Conservation (phyloP, 2,329 filamentous ascomycete species). For the Neoarthrinium moseri region DNA sequence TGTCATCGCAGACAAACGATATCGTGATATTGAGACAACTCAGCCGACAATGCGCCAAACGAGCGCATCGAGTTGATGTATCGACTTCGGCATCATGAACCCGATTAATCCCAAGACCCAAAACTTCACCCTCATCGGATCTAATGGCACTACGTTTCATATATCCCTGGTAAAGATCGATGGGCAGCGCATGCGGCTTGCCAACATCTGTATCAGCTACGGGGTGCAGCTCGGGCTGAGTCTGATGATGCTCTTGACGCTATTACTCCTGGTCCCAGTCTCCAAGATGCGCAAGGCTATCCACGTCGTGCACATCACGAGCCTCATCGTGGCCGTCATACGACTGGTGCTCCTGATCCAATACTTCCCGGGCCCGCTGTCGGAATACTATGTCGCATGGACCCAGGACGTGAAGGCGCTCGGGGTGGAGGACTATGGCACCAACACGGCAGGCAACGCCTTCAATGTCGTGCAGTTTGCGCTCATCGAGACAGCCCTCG, state of each 20-base stretch:
- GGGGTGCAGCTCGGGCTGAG: conserved; percentile 69
- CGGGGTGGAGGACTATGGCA: conserved; percentile 31
- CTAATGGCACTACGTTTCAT: conserved; percentile 13
- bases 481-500: conserved; percentile 45
- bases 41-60: too few relatives aligned
- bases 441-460: conserved; percentile 37
- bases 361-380: conserved; percentile 61
- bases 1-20: too few relatives aligned
- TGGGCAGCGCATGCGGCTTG: conserved; percentile 20
- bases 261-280: conserved; percentile 65
- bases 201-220: conserved; percentile 58
- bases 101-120: conserved; percentile 21
- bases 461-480: conserved; percentile 43
- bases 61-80: too few relatives aligned
- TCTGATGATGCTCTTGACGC: conserved; percentile 61
- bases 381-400: conserved; percentile 61
- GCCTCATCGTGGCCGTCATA: conserved; percentile 59
- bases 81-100: too few relatives aligned
- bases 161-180: conserved; percentile 21
- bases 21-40: too few relatives aligned
- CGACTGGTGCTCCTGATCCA: conserved; percentile 57
- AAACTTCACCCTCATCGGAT: conserved; percentile 22
- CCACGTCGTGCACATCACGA: conserved; percentile 63
- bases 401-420: conserved; percentile 53
- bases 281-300: conserved; percentile 64